Evolutionary conservation across 768 basidiomycete genomes (phyloP), one percentile per base, ranked within the genome.

Genomic region (Myochromella boudieri): DNA sequence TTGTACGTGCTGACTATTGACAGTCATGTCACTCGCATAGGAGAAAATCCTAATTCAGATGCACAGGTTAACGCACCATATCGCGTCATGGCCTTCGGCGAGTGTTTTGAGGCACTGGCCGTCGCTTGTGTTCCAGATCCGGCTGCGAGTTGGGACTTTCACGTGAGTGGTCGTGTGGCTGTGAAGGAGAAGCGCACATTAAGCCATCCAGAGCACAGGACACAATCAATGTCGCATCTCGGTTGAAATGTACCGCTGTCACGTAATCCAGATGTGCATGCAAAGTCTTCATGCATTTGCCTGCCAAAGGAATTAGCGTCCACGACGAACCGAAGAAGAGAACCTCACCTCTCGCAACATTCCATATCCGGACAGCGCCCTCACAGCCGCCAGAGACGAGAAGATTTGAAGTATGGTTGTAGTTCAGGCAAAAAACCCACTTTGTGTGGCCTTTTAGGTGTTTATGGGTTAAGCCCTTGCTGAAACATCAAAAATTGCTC

Each of bases 61-160:
- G 28, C 8, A 29, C 28, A n/a, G n/a, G 21, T 37, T n/a, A 14
- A 62, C 70, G 12, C 60, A 91, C 87, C 82, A 94, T 53, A 92
- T 77, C 1, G 93, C 88, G 36, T 89, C 82, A 41, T 87, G 84
- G 14, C 90, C 91, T 67, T 97, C 93, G 8, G 91, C 89, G 20
- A 99, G 77, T 0, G 95, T 98, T 67, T 97, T 97, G 22, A 99
- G 78, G 66, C 95, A 99, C 60, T 97, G 94, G 0, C 94, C 95
- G 15, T 89, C 85, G 15, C 82, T 78, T 0, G 90, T 86, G 54
- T 93, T 91, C 95, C 95, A 99, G 64, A 99, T 87, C 22, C 95
- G 95, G 58, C 95, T 98, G 59, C 5, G 3, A 14, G 28, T 8
- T 29, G 28, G 28, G 8, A 29, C 8, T n/a, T n/a, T n/a, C n/a